phyloP scores from a whole-genome alignment of 257 asterid species.

The Verbena officinalis region DNA sequence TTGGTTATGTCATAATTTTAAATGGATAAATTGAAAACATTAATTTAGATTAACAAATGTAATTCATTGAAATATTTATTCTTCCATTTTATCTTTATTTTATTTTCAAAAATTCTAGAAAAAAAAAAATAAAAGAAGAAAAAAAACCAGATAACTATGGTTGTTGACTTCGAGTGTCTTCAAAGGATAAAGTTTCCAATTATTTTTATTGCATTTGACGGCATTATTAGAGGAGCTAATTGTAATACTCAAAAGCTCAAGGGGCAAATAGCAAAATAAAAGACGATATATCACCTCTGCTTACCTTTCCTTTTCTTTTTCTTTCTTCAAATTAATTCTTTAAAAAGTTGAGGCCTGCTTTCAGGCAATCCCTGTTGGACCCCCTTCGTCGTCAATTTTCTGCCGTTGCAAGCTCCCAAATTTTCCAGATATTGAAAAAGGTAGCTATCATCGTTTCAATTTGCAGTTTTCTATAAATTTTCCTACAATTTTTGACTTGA shows the following conservation, averaged over 20 bases:
- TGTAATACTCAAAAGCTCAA: slow-evolving; percentile 17
- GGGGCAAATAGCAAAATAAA: slow-evolving; percentile 23
- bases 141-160: neutral
- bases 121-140: too few relatives aligned
- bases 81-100: neutral
- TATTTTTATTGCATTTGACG: neutral
- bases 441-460: slow-evolving; percentile 24
- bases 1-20: too few relatives aligned
- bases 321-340: neutral
- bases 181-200: neutral
- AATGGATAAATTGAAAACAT: too few relatives aligned
- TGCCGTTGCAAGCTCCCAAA: slow-evolving; percentile 32
- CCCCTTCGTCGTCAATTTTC: slow-evolving; percentile 31
- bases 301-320: slow-evolving; percentile 1
- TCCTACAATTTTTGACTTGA: slow-evolving; percentile 11
- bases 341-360: slow-evolving; percentile 15
- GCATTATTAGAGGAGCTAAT: neutral
- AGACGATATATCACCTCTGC: slow-evolving; percentile 12
- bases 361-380: slow-evolving; percentile 31
- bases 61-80: too few relatives aligned
- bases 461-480: neutral
- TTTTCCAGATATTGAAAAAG: slow-evolving; percentile 28
- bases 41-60: too few relatives aligned
- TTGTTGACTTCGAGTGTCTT: neutral
- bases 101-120: neutral